Evolutionary conservation across 768 basidiomycete genomes (phyloP).

Genomic region (Lactarius sp.): DNA sequence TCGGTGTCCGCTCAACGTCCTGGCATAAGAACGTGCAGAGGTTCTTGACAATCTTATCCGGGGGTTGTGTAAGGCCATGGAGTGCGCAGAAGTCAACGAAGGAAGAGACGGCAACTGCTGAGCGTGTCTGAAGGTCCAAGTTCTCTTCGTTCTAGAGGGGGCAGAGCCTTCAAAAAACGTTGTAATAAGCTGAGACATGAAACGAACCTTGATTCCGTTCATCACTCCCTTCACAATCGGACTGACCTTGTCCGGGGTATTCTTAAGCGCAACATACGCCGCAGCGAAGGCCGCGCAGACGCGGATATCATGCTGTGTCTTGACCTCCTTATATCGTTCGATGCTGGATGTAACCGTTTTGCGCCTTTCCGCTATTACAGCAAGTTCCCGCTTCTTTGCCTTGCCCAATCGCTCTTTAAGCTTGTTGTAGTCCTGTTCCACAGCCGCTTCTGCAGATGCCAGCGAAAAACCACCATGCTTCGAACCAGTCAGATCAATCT

Average conservation of each 20-base stretch:
- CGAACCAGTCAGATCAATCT: slow-evolving; percentile 69
- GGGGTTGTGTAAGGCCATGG: slow-evolving; percentile 73
- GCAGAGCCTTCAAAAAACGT: background rate
- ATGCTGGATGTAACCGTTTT: slow-evolving; percentile 62
- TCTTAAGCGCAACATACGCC: slow-evolving; percentile 81
- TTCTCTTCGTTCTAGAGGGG: slow-evolving; percentile 76
- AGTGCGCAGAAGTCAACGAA: slow-evolving; percentile 83
- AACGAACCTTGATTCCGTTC: slow-evolving; percentile 87
- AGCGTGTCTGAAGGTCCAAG: slow-evolving; percentile 78
- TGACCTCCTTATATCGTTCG: slow-evolving; percentile 75
- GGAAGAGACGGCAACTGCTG: slow-evolving; percentile 78
- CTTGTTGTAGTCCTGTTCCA: slow-evolving; percentile 63
- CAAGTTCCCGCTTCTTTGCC: slow-evolving; percentile 74
- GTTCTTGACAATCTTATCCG: slow-evolving; percentile 96
- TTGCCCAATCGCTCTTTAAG: slow-evolving; percentile 72
- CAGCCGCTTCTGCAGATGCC: slow-evolving; percentile 64
- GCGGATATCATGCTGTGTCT: slow-evolving; percentile 80
- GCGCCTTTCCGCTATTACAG: slow-evolving; percentile 71
- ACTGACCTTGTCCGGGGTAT: slow-evolving; percentile 88
- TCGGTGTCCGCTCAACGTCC: slow-evolving; percentile 83
- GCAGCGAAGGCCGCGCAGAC: slow-evolving; percentile 88
- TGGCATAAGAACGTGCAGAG: slow-evolving; percentile 95
- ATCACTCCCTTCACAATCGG: slow-evolving; percentile 96
- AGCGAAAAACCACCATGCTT: slow-evolving; percentile 70
- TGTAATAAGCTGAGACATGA: background rate